phyloP scores from a whole-genome alignment of 768 basidiomycete genomes.

The Sarcodon aspratus region DNA sequence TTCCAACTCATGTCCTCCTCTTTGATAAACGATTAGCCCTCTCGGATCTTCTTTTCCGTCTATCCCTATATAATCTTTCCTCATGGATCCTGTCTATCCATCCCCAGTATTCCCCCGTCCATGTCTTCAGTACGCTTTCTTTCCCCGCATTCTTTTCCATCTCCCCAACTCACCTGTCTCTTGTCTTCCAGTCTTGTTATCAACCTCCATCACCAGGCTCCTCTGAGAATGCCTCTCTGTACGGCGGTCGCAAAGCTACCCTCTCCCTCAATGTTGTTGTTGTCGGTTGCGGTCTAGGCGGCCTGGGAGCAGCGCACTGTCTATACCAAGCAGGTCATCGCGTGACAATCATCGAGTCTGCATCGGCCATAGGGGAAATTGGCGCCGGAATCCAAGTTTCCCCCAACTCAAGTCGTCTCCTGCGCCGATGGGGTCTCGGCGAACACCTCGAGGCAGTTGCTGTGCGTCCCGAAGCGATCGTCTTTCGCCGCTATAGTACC shows the following conservation, averaged over 20 bases:
- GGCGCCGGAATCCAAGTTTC: conserved; percentile 32
- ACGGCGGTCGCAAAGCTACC: conserved; percentile 19
- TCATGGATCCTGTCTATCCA: no score
- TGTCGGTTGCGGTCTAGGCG: conserved; percentile 31
- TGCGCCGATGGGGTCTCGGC: conserved; percentile 27
- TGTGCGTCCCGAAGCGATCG: conserved; percentile 25
- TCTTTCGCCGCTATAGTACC: conserved; percentile 23
- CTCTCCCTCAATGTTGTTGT: conserved; percentile 24
- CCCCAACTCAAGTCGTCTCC: conserved; percentile 26
- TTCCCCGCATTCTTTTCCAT: no score
- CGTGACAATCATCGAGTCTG: conserved; percentile 27
- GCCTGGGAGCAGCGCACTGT: conserved; percentile 26
- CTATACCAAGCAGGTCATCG: conserved; percentile 28
- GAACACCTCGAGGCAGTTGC: conserved; percentile 17
- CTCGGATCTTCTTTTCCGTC: no score
- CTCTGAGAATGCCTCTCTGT: conserved; percentile 4
- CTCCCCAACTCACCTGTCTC: no score
- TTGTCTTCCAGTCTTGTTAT: no score
- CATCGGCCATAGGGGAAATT: conserved; percentile 25
- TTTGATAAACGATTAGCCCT: no score
- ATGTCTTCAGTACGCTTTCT: no score
- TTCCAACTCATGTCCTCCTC: no score
- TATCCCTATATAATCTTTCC: no score
- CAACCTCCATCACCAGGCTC: no score
- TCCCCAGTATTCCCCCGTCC: no score